Base-by-base conservation (phyloP, 2,329 filamentous ascomycete genomes). In the Fusarium kyushuense region DNA sequence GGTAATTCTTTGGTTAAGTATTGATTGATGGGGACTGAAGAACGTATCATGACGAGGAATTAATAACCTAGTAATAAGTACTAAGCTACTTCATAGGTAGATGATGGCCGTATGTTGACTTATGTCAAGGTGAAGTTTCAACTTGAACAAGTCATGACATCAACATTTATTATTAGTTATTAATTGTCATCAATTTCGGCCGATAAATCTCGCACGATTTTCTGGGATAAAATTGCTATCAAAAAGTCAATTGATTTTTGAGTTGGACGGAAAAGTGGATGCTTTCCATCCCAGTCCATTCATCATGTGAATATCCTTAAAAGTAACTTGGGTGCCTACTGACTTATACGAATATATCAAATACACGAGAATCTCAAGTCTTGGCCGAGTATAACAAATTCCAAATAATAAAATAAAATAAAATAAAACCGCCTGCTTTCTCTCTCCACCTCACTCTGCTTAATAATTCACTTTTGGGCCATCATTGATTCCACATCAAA, bases 91-190 rank as follows among this genome's bases (percentile, higher is more conserved):
- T 9, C 16, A 33, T 16, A 33, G 14, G 35, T 51, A 23, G 25
- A 29, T 36, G 33, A 17, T 29, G 32, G 36, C 58, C 40, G 55
- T 58, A 46, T 35, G 36, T 42, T 58, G n/a, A 27, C 27, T 8
- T 8, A n/a, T 40, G 33, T 35, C 32, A 36, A 64, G 45, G 30
- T 45, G 48, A 48, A 55, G 57, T 32, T 35, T 62, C 29, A 42
- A 23, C 47, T 30, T 33, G 59, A 47, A 64, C 51, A 63, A 45
- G 57, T 63, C 62, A 71, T 71, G 68, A 69, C 68, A 71, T 71
- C 68, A 71, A 67, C 62, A 58, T 47, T 55, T 25, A 7, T 35
- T 25, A n/a, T 35, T 38, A 38, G n/a, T 3, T 49, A 29, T 51
- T 27, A 14, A 40, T 19, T 38, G 13, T 49, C 23, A 49, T 49